Conservation (phyloP, 768 basidiomycete genomes). For the Pisolithus marmoratus region DNA sequence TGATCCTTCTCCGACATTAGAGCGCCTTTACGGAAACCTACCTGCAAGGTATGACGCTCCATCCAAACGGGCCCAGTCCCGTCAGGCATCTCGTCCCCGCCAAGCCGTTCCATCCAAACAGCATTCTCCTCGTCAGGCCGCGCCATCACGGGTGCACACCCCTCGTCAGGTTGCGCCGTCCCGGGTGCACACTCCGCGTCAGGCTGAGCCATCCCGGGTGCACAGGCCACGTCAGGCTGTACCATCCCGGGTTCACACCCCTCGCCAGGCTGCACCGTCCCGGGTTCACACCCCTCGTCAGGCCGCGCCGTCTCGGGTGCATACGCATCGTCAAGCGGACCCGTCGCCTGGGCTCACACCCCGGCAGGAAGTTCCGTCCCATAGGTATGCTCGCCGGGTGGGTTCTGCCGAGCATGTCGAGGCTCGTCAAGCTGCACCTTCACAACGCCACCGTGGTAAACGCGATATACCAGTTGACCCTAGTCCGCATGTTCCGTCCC, state of each 20-base stretch:
- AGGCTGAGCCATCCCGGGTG: background rate
- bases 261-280: background rate
- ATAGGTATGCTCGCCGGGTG: background rate
- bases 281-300: background rate
- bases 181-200: background rate
- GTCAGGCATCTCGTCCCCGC: background rate
- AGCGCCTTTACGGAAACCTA: background rate
- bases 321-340: background rate
- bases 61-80: background rate
- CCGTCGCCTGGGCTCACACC: background rate
- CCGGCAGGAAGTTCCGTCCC: background rate
- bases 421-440: too few relatives aligned
- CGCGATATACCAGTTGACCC: background rate
- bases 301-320: conserved; percentile 1
- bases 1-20: background rate
- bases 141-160: background rate
- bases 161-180: background rate
- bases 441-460: background rate
- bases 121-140: background rate
- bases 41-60: background rate
- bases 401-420: too few relatives aligned
- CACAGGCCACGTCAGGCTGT: background rate
- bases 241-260: conserved; percentile 1
- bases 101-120: conserved; percentile 3
- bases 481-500: background rate